Percentiles rank a stretch among this genome's conserved stretches.
These are phyloP conservation scores for Aschersonia sp. DNA, from an alignment of 2,329 filamentous ascomycete species.

Conservation along the genomic window DNA sequence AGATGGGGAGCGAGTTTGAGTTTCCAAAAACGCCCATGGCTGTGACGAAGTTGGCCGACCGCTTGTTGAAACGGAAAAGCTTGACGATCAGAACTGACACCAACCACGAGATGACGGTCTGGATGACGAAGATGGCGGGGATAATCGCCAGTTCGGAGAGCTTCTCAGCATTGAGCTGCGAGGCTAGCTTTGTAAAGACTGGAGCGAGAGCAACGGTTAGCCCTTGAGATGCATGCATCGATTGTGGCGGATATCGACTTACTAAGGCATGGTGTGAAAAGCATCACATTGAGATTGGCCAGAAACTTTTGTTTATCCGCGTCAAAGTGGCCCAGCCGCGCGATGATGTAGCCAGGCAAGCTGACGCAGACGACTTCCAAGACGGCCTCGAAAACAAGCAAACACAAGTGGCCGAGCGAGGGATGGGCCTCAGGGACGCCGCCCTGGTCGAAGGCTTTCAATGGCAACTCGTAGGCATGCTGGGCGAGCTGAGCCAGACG, in stretches of 20 bases:
- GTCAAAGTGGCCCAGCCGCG: slow-evolving; percentile 81
- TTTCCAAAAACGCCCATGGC: slow-evolving; percentile 98
- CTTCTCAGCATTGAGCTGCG: slow-evolving; percentile 84
- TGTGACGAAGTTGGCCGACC: slow-evolving; percentile 84
- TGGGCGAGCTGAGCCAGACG: slow-evolving; percentile 24
- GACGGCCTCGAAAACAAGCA: slow-evolving; percentile 89
- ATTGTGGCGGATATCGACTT: slow-evolving; percentile 19
- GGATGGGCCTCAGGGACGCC: slow-evolving; percentile 40
- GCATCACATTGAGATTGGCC: slow-evolving; percentile 86
- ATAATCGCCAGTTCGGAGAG: slow-evolving; percentile 84
- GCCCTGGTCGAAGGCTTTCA: slow-evolving; percentile 22
- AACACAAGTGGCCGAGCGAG: slow-evolving; percentile 51
- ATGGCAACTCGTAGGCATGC: slow-evolving; percentile 24
- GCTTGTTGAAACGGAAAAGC: slow-evolving; percentile 66
- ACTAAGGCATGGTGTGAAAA: slow-evolving; percentile 96
- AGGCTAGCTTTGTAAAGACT: slow-evolving; percentile 96
- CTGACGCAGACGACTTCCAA: slow-evolving; percentile 92
- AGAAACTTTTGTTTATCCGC: slow-evolving; percentile 93
- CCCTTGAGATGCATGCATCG: neutral
- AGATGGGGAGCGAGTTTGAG: slow-evolving; percentile 94
- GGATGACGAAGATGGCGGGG: slow-evolving; percentile 81
- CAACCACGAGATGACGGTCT: slow-evolving; percentile 73
- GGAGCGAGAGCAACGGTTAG: neutral
- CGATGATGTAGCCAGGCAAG: slow-evolving; percentile 85
- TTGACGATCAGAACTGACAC: slow-evolving; percentile 59